phyloP scores from a whole-genome alignment of 1,139 yeast genomes.

The Blastobotrys indianensis region DNA sequence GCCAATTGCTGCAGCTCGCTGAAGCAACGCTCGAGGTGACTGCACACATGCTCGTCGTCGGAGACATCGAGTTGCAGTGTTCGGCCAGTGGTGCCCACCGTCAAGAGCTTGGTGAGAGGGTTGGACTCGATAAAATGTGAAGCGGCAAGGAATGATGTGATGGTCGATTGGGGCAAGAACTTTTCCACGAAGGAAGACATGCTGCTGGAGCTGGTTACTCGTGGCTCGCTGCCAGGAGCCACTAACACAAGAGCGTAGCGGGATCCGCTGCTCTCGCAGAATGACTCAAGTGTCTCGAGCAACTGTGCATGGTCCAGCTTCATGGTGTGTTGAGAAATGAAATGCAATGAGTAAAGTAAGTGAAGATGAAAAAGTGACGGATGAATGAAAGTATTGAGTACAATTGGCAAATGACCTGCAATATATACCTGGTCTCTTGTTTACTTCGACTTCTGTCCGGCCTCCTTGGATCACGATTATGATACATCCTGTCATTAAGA shows the following conservation, averaged over 20 bases:
- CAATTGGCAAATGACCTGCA: too few relatives aligned
- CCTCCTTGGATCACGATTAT: too few relatives aligned
- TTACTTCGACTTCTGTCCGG: too few relatives aligned
- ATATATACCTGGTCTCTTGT: too few relatives aligned
- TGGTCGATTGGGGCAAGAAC: conserved; percentile 13
- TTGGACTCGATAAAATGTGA: background rate
- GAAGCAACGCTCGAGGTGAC: conserved; percentile 10
- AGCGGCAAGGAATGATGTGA: conserved; percentile 1
- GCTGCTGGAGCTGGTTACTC: conserved; percentile 12
- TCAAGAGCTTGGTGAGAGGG: conserved; percentile 5
- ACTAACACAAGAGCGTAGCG: background rate
- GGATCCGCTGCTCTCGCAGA: background rate
- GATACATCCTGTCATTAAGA: too few relatives aligned
- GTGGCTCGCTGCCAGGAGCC: background rate
- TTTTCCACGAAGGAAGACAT: conserved; percentile 16
- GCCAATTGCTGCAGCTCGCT: conserved; percentile 45
- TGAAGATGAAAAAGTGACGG: too few relatives aligned
- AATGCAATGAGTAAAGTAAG: too few relatives aligned
- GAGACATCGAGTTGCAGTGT: background rate
- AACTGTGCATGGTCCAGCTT: too few relatives aligned
- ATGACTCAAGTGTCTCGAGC: background rate
- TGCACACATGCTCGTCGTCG: background rate
- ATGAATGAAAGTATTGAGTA: too few relatives aligned
- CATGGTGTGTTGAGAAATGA: too few relatives aligned
- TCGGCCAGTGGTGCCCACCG: background rate